Evolutionary conservation across 1,284 basidiomycete species (phyloP).

Genomic region (Puccinia sorghi): DNA sequence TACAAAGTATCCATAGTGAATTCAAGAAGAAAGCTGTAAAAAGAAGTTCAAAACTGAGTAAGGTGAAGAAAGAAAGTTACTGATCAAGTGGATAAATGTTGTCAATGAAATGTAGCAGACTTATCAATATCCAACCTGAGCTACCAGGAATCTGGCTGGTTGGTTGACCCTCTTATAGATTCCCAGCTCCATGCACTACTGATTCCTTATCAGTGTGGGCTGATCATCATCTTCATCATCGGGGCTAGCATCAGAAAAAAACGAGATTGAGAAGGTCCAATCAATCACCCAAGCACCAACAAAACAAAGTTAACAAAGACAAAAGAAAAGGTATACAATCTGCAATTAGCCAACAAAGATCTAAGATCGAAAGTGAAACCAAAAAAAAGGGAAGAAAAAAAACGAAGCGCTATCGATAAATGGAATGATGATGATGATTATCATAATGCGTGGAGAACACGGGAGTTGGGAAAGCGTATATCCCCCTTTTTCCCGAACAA

Average conservation of each 20-base stretch:
- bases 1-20: too few relatives aligned
- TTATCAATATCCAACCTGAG: neutral
- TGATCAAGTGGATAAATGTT: neutral
- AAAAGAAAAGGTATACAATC: neutral
- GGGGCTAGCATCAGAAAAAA: slow-evolving; percentile 12
- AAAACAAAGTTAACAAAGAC: neutral
- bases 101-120: too few relatives aligned
- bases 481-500: neutral
- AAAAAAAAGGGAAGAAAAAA: neutral
- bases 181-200: neutral
- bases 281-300: neutral
- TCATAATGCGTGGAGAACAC: neutral
- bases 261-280: neutral
- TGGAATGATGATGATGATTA: neutral
- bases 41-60: too few relatives aligned
- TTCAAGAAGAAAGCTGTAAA: too few relatives aligned
- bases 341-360: slow-evolving; percentile 11
- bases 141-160: neutral
- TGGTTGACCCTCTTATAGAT: neutral
- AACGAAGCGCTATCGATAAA: neutral
- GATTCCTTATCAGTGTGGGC: neutral
- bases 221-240: slow-evolving; percentile 24
- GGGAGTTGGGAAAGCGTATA: neutral
- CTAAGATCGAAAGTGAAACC: neutral
- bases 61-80: neutral